Evolutionary conservation across 108 stramenopile species (phyloP), one percentile per base, ranked within the genome.

Genomic region (Schizochytrium sp.): DNA sequence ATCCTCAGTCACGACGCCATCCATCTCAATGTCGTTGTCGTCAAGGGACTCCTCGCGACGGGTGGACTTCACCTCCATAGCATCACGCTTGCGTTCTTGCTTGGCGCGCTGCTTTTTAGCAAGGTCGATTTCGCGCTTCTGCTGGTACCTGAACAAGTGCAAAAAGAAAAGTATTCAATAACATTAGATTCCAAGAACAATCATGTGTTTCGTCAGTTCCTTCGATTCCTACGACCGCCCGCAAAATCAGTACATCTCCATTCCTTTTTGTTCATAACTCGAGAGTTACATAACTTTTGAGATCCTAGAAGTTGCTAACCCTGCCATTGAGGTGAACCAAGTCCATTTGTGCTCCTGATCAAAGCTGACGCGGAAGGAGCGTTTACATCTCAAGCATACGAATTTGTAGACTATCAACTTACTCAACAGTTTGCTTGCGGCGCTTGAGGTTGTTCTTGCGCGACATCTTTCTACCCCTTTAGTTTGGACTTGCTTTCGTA

Each of bases 391-490:
- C 28, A 28, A 0, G 28, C 28, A 28, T 28, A 28, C 28, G 28
- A 28, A 28, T 28, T 28, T 28, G 28, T 28, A 28, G 28, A 28
- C 59, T 19, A 60, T n/a, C 59, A 60, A 83, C 76, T 83, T 55
- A 83, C 76, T 83, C 76, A 8, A 83, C 53, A 8, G 76, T 83
- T 53, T 55, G 50, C 47, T 83, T 83, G 50, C 76, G 47, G 38
- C 76, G 5, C 76, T 83, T 83, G 45, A 83, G 76, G 76, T 83
- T 55, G 28, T 83, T 83, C 76, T 83, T 83, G 45, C 76, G 76
- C 76, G 76, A 49, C 76, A 83, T 83, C 15, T 5, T 28, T 17
- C 76, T 83, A 5, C 76, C 3, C 53, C 2, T 2, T 42, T 53
- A 10, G 2, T 2, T 40, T 53, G 0, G 38, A 5, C 15, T 7